A percentile compares a stretch with the other conserved stretches of the same genome.
These are phyloP conservation scores for Stachybotrys elegans DNA, from an alignment of 2,329 filamentous ascomycete species.

Conservation along the genomic window DNA sequence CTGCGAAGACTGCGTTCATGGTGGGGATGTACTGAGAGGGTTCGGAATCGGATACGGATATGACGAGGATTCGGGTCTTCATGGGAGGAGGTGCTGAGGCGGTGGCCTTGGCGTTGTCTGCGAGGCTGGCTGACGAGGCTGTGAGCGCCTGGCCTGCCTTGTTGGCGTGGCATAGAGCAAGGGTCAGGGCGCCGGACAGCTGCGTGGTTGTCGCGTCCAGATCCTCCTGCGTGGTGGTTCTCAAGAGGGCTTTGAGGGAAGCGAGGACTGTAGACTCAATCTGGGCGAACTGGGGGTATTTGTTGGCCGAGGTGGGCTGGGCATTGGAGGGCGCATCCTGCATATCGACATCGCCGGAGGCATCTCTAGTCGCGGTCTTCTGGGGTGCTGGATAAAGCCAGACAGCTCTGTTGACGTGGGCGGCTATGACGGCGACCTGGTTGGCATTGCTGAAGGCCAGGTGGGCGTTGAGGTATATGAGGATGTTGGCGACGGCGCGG, in stretches of 20 bases:
- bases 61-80: slow-evolving; percentile 69
- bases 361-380: slow-evolving; percentile 15
- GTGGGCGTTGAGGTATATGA: slow-evolving; percentile 96
- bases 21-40: slow-evolving; percentile 94
- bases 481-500: slow-evolving; percentile 77
- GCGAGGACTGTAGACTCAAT: slow-evolving; percentile 76
- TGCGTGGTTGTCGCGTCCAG: slow-evolving; percentile 76
- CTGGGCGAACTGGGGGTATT: slow-evolving; percentile 86
- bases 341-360: slow-evolving; percentile 56
- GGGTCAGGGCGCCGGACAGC: slow-evolving; percentile 84
- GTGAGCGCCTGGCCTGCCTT: slow-evolving; percentile 66
- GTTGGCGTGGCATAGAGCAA: slow-evolving; percentile 87
- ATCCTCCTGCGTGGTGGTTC: slow-evolving; percentile 58
- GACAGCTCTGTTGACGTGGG: slow-evolving; percentile 77
- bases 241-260: slow-evolving; percentile 70
- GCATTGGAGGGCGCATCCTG: slow-evolving; percentile 33
- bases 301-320: slow-evolving; percentile 61
- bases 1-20: slow-evolving; percentile 98
- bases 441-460: slow-evolving; percentile 91
- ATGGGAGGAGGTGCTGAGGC: slow-evolving; percentile 24
- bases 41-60: slow-evolving; percentile 82
- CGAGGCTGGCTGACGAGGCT: slow-evolving; percentile 44
- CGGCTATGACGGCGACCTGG: slow-evolving; percentile 85
- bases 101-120: slow-evolving; percentile 28
- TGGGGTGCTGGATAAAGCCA: slow-evolving; percentile 75